Percentiles rank a stretch among this genome's conserved stretches.
These are phyloP conservation scores for Emmonsia crescens DNA, from an alignment of 2,329 filamentous ascomycete species.

Conservation along the genomic window DNA sequence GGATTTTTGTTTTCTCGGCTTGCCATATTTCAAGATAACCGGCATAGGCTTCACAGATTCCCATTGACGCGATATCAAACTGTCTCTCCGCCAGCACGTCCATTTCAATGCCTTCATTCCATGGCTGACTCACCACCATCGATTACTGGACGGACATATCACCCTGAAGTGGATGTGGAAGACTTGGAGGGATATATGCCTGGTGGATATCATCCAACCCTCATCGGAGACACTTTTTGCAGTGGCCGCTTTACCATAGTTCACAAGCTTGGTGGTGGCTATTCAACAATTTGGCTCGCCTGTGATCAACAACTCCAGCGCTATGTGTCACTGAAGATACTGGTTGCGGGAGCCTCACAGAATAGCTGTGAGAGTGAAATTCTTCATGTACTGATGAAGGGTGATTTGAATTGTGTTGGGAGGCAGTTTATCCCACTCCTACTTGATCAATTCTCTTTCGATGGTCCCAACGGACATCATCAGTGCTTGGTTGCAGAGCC, in stretches of 20 bases:
- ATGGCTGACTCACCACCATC: conserved; percentile 5
- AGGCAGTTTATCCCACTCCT: conserved; percentile 7
- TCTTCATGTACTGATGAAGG: conserved; percentile 7
- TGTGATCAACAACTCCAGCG: conserved; percentile 9
- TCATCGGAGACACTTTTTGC: conserved; percentile 20
- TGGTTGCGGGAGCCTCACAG: conserved; percentile 8
- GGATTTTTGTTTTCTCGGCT: too few species aligned
- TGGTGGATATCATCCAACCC: conserved; percentile 23
- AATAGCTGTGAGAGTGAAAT: conserved; percentile 8
- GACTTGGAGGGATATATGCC: conserved; percentile 19
- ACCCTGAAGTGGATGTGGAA: conserved; percentile 13
- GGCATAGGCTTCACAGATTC: background rate
- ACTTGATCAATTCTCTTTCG: conserved; percentile 11
- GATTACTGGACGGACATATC: conserved; percentile 5
- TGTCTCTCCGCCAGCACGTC: conserved; percentile 2
- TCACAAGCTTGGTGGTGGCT: conserved; percentile 14
- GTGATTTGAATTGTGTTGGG: background rate
- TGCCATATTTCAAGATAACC: too few species aligned
- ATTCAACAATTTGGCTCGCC: conserved; percentile 15
- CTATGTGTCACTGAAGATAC: conserved; percentile 18
- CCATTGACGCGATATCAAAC: background rate
- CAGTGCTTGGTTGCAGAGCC: conserved; percentile 11
- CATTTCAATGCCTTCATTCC: conserved; percentile 1
- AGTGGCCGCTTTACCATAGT: conserved; percentile 13
- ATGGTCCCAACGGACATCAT: conserved; percentile 13